Base-by-base conservation (phyloP, 2,329 filamentous ascomycete genomes). In the Helotiales sp. region DNA sequence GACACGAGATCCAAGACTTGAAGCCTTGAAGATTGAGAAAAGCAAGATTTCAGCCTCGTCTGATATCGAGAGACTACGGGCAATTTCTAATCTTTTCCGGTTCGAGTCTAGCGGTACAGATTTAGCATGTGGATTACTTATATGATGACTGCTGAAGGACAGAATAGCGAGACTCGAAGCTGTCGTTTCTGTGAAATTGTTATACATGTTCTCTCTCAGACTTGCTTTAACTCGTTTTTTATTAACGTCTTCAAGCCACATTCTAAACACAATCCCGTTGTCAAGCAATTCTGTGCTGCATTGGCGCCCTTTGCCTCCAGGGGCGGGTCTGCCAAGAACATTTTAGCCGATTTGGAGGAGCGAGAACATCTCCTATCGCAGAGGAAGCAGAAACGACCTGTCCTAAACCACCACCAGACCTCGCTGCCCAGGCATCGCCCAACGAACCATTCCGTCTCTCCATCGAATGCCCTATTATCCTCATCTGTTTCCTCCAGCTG, bases 401-500 rank as follows among this genome's bases (percentile, higher is more conserved):
- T 67, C 61, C 61, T 52, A 63, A 32, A 63, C 52, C 54, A 67
- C 47, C 61, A 52, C 28, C 58, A 63, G 59, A 65, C 34, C 60
- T 60, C 62, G 55, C 66, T 65, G 64, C 61, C 67, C 67, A 57
- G 69, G 67, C 60, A 66, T 68, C 63, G 61, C 64, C 68, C 70
- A 34, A 57, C 52, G 63, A n/a, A 50, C 63, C 20, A 61, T 63
- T 43, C 26, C 40, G n/a, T 34, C 37, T 63, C 58, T 10, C 65
- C 69, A 70, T 71, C 72, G 72, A 69, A 75, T 75, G 69, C 37
- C 64, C 65, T 70, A 70, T 49, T 60, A 26, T 62, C 49, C 54
- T 62, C 45, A 61, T 52, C 61, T 57, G 70, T 69, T 73, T 67
- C 60, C 71, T 65, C 64, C 70, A 66, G 70, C 63, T 50, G 52